Evolutionary conservation across 2,329 filamentous ascomycete genomes (phyloP).

Genomic region (Fusarium sp.): DNA sequence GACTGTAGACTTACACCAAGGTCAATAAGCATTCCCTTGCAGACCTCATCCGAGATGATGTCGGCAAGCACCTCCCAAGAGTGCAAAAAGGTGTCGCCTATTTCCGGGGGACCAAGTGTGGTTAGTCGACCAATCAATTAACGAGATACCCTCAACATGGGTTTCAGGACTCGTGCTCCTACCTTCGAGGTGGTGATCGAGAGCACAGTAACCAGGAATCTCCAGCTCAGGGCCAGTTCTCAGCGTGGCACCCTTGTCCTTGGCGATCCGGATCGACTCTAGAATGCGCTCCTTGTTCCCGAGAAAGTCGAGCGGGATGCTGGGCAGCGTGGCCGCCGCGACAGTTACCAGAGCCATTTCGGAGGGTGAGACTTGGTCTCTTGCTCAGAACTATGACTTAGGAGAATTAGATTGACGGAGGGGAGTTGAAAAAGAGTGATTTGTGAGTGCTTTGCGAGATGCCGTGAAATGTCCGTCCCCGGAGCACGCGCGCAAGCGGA

Average conservation of each 20-base stretch:
- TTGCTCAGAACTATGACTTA: not conserved
- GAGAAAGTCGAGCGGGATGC: constrained; percentile 67
- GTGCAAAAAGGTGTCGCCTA: constrained; percentile 53
- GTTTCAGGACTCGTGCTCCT: not conserved
- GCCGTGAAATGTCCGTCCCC: not conserved
- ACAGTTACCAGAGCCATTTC: constrained; percentile 43
- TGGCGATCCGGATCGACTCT: not conserved
- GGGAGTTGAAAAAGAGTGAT: not conserved
- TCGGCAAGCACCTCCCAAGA: constrained; percentile 46
- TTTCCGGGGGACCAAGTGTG: not conserved
- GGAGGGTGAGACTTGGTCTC: not conserved
- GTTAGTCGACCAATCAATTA: not conserved
- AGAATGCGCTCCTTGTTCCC: not conserved
- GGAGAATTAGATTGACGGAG: not conserved
- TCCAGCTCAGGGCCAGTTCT: not conserved
- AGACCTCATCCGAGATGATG: constrained; percentile 44
- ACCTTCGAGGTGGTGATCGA: not conserved
- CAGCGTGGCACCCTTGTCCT: not conserved
- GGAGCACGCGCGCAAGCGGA: not conserved
- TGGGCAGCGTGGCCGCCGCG: constrained; percentile 50
- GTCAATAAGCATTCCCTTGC: constrained; percentile 45
- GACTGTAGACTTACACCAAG: constrained; percentile 29
- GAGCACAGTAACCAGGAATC: not conserved
- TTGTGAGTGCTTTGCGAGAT: not conserved
- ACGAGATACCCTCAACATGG: not conserved